These are phyloP conservation scores for Pythium brachiatum DNA, from an alignment of 352 stramenopile genomes.

Conservation along the genomic window DNA sequence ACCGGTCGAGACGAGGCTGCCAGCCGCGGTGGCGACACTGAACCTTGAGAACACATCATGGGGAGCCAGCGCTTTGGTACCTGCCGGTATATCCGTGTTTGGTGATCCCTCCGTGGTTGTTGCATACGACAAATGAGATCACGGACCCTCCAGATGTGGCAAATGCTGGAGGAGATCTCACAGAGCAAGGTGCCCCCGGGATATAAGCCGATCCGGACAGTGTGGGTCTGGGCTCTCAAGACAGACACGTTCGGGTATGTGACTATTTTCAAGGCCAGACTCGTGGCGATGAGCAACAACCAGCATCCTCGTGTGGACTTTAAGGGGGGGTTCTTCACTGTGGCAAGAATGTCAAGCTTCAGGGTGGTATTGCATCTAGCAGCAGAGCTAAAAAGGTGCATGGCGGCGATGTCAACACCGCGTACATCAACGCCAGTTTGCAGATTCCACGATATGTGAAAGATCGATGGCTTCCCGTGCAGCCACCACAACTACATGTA, in stretches of 20 bases:
- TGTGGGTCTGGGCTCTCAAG: neutral
- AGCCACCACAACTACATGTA: neutral
- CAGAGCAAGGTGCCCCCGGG: neutral
- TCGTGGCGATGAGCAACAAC: neutral
- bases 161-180: neutral
- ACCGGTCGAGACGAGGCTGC: too few relatives aligned
- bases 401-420: neutral
- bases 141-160: too few relatives aligned
- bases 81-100: too few relatives aligned
- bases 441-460: neutral
- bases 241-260: neutral
- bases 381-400: neutral
- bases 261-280: neutral
- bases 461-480: neutral
- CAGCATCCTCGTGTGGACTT: neutral
- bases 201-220: neutral
- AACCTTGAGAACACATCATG: too few relatives aligned
- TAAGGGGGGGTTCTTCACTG: neutral
- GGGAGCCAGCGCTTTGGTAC: too few relatives aligned
- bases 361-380: neutral
- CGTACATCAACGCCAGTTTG: neutral
- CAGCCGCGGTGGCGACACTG: too few relatives aligned
- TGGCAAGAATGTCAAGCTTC: neutral
- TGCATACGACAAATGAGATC: too few relatives aligned
- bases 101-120: too few relatives aligned